Conservation (phyloP, 2,329 filamentous ascomycete genomes). For the Venturia pyrina region DNA sequence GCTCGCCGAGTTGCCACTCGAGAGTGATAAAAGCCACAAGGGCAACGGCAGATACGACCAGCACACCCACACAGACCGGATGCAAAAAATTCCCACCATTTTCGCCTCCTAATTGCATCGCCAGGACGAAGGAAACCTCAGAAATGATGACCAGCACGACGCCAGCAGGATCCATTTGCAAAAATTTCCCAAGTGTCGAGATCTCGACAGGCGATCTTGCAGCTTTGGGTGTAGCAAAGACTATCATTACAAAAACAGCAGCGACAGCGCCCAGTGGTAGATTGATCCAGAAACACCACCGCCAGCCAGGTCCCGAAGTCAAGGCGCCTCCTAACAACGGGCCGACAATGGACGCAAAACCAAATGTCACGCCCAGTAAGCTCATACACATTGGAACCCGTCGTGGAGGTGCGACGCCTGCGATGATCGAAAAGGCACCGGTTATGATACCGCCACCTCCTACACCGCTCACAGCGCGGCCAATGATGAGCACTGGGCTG, state of each 20-base stretch:
- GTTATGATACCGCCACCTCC: slow-evolving; percentile 54
- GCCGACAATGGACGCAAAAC: slow-evolving; percentile 30
- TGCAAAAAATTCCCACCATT: background rate
- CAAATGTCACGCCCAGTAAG: slow-evolving; percentile 27
- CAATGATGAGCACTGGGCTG: slow-evolving; percentile 53
- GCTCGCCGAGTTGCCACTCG: slow-evolving; percentile 30
- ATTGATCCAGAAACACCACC: slow-evolving; percentile 21
- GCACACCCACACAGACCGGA: background rate
- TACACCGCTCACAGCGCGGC: slow-evolving; percentile 51
- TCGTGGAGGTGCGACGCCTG: slow-evolving; percentile 15
- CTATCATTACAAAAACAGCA: background rate
- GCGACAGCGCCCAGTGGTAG: slow-evolving; percentile 15
- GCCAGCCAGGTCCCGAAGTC: slow-evolving; percentile 25
- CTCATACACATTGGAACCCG: slow-evolving; percentile 16
- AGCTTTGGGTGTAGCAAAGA: background rate
- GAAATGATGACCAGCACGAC: background rate
- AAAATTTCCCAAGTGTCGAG: slow-evolving; percentile 15
- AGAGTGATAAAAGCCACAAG: slow-evolving; percentile 23
- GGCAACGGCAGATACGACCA: slow-evolving; percentile 11
- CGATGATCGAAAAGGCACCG: slow-evolving; percentile 53
- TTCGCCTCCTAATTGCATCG: background rate
- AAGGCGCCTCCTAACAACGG: slow-evolving; percentile 36
- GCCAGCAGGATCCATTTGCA: slow-evolving; percentile 31
- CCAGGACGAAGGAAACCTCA: background rate
- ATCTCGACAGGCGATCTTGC: background rate